phyloP scores from a whole-genome alignment of 2,329 filamentous ascomycete genomes.

The Epicoccum nigrum region DNA sequence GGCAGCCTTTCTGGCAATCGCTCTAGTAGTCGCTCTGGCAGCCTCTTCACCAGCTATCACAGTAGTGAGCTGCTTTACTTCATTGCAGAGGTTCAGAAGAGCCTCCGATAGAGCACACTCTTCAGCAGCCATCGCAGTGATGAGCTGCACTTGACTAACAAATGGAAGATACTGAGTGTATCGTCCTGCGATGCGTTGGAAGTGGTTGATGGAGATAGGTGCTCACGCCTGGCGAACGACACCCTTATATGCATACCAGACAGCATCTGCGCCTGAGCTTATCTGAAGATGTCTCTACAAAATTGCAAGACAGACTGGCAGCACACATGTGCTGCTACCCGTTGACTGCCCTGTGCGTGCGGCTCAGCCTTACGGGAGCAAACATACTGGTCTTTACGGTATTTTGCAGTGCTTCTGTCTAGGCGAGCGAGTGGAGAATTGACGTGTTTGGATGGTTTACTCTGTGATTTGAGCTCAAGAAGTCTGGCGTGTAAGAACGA shows the following conservation, averaged over 20 bases:
- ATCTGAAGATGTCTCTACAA: neutral
- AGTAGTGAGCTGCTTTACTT: too few relatives aligned
- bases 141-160: too few relatives aligned
- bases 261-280: neutral
- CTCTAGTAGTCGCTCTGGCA: too few relatives aligned
- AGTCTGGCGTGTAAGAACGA: too few relatives aligned
- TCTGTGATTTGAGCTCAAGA: too few relatives aligned
- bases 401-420: neutral
- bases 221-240: neutral
- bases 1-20: too few relatives aligned
- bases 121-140: too few relatives aligned
- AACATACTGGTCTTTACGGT: slow-evolving; percentile 1
- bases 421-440: neutral
- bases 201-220: too few relatives aligned
- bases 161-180: neutral
- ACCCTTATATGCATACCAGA: neutral
- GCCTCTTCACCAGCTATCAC: too few relatives aligned
- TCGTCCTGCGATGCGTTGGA: neutral
- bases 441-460: neutral
- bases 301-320: neutral
- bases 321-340: neutral
- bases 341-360: neutral
- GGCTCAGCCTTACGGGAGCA: slow-evolving; percentile 1
- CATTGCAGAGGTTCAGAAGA: too few relatives aligned
- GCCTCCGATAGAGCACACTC: too few relatives aligned